A percentile compares a stretch with the other conserved stretches of the same genome.
Conservation (phyloP, 495 filamentous ascomycete species). For the Xylaria bambusicola region DNA sequence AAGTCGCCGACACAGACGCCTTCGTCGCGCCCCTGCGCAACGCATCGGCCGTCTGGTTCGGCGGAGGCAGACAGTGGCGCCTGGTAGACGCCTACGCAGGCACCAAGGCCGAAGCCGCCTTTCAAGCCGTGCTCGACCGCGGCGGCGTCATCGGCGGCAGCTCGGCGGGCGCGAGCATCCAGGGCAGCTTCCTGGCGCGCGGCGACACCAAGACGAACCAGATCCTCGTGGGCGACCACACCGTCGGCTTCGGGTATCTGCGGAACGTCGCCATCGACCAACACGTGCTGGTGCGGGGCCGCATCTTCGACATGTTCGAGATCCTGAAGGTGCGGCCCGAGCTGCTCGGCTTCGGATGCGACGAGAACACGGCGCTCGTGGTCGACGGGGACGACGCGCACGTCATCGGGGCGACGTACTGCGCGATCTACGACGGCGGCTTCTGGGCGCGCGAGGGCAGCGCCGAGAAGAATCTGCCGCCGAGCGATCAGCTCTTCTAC, state of each 20-base stretch:
- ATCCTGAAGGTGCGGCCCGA: constrained; percentile 37
- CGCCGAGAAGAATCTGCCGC: constrained; percentile 15
- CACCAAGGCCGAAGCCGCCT: constrained; percentile 32
- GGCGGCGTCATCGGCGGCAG: constrained; percentile 36
- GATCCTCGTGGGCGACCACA: constrained; percentile 36
- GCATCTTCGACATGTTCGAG: constrained; percentile 39
- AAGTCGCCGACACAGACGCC: constrained; percentile 34
- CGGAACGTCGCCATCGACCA: constrained; percentile 37
- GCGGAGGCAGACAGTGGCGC: constrained; percentile 37
- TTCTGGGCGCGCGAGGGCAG: constrained; percentile 22
- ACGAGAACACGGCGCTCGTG: constrained; percentile 39
- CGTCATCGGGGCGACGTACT: constrained; percentile 26
- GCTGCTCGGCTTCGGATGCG: constrained; percentile 35
- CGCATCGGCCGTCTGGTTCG: constrained; percentile 36
- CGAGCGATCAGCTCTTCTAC: constrained; percentile 3
- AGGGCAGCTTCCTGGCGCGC: constrained; percentile 36
- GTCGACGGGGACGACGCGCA: constrained; percentile 33
- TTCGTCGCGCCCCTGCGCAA: constrained; percentile 32
- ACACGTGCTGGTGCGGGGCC: constrained; percentile 35
- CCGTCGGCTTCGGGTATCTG: constrained; percentile 36
- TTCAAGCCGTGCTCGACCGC: constrained; percentile 33
- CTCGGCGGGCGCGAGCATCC: constrained; percentile 38
- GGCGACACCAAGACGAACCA: constrained; percentile 36
- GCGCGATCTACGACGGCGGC: constrained; percentile 25
- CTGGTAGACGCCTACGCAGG: constrained; percentile 40